These are phyloP conservation scores for Pterocarpus santalinus DNA, from an alignment of 306 rosid genomes.

Conservation along the genomic window DNA sequence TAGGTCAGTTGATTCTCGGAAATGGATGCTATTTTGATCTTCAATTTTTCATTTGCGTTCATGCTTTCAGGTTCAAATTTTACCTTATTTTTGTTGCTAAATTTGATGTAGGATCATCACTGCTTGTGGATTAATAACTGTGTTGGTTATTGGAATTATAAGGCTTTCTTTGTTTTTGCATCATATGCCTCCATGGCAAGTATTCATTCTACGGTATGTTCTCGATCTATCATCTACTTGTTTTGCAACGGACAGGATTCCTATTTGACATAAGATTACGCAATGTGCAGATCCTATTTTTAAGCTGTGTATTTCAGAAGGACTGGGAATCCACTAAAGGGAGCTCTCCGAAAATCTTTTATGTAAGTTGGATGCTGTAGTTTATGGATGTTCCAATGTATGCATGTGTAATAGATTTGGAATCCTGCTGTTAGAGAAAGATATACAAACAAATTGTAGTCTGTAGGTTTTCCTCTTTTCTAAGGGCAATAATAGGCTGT, in stretches of 20 bases:
- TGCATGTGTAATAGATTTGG: slow-evolving; percentile 5
- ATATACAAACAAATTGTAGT: slow-evolving; percentile 11
- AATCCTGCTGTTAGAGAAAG: neutral
- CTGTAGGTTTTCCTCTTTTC: neutral
- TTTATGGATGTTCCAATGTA: slow-evolving; percentile 23
- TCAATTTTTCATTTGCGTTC: slow-evolving; percentile 26
- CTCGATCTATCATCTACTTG: slow-evolving; percentile 30
- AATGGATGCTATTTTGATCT: slow-evolving; percentile 17
- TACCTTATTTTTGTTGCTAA: slow-evolving; percentile 27
- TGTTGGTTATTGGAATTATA: slow-evolving; percentile 92
- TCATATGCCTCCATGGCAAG: slow-evolving; percentile 66
- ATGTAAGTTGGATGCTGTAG: slow-evolving; percentile 63
- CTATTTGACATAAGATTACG: slow-evolving; percentile 34
- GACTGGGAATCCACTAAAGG: slow-evolving; percentile 60
- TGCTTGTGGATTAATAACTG: slow-evolving; percentile 93
- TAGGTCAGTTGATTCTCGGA: slow-evolving; percentile 57
- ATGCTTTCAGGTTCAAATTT: slow-evolving; percentile 10
- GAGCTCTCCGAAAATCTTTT: slow-evolving; percentile 58
- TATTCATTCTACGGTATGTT: slow-evolving; percentile 73
- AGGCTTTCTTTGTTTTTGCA: slow-evolving; percentile 72
- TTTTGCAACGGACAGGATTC: slow-evolving; percentile 27
- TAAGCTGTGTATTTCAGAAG: slow-evolving; percentile 65
- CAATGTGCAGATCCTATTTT: slow-evolving; percentile 60
- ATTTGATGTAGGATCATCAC: slow-evolving; percentile 89
- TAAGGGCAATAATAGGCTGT: neutral